Base-by-base conservation (phyloP, 805 yeast genomes). In the Wickerhamiella cacticola region DNA sequence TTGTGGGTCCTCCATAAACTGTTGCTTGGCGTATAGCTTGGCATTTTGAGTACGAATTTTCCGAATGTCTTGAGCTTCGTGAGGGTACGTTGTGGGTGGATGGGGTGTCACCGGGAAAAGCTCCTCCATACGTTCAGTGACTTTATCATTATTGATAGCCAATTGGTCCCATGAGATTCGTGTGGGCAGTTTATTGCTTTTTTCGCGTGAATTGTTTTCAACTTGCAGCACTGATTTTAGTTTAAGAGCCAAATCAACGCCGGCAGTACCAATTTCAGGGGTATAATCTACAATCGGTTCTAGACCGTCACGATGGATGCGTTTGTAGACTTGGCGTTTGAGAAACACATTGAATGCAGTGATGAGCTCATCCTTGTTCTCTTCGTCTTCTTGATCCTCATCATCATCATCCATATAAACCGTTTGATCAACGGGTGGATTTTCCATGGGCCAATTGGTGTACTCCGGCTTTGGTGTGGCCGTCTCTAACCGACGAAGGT, bases 381-480 rank as follows among this genome's bases (percentile, higher is more conserved):
- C 53, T 4, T 13, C 31, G 9, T 13, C 44, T n/a, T 24, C 26
- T 7, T 57, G 55, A 9, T 29, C 29, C 12, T 45, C 50, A 23
- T 45, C 50, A 42, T 50, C 48, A 8, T 50, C 43, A 23, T 51
- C 52, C 22, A 16, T 16, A 3, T 28, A 26, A 8, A 41, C 25
- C 2, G 36, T 45, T 5, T 50, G 46, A 5, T 61, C 60, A 8
- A 46, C 31, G 7, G 59, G 57, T 9, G 54, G 56, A 19, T 48
- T 29, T 5, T n/a, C 16, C 23, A 70, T 58, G 1, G 89, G 89
- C 89, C 89, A 82, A 3, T 69, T 57, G 0, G 75, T 58, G 79
- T 83, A 80, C 34, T 52, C 41, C 16, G 23, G 23, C 54, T 10
- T n/a, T 15, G n/a, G 36, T 19, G 33, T 51, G 13, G 41, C 43